Conservation (phyloP, 2,329 filamentous ascomycete species). For the Ascochyta rabiei region DNA sequence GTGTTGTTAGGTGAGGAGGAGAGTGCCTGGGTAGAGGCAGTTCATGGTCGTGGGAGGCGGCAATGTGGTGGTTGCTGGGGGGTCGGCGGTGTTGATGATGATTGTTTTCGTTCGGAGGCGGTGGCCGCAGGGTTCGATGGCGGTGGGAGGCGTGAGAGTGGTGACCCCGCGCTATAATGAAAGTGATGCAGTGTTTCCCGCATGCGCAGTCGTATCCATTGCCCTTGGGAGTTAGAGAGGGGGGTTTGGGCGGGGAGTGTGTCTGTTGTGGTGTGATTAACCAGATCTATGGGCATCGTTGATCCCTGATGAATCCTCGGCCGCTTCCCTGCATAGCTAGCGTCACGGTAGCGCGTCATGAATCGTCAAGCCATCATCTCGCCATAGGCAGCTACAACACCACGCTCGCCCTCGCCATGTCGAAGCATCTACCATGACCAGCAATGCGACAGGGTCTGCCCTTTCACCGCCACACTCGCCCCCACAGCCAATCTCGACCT, state of each 20-base stretch:
- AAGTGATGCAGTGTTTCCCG: background rate
- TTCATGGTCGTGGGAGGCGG: conserved; percentile 39
- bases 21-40: conserved; percentile 24
- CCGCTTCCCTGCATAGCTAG: conserved; percentile 22
- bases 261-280: conserved; percentile 30
- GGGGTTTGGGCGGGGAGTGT: conserved; percentile 18
- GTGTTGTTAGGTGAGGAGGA: conserved; percentile 20
- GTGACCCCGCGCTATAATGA: conserved; percentile 8
- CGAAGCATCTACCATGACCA: conserved; percentile 31
- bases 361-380: conserved; percentile 12
- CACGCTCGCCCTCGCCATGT: conserved; percentile 18
- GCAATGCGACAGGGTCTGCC: conserved; percentile 21
- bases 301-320: conserved; percentile 18
- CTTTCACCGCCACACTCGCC: conserved; percentile 20
- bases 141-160: conserved; percentile 26
- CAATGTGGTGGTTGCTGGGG: conserved; percentile 36
- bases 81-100: conserved; percentile 22
- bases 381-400: conserved; percentile 5
- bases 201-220: conserved; percentile 5
- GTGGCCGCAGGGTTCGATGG: conserved; percentile 8
- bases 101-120: conserved; percentile 12
- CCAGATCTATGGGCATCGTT: conserved; percentile 20
- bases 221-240: conserved; percentile 15
- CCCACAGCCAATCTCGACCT: conserved; percentile 10
- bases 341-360: conserved; percentile 29